A percentile compares a stretch with the other conserved stretches of the same genome.
These are phyloP conservation scores for Diddensiella santjacobensis DNA, from an alignment of 805 yeast species.

Conservation along the genomic window DNA sequence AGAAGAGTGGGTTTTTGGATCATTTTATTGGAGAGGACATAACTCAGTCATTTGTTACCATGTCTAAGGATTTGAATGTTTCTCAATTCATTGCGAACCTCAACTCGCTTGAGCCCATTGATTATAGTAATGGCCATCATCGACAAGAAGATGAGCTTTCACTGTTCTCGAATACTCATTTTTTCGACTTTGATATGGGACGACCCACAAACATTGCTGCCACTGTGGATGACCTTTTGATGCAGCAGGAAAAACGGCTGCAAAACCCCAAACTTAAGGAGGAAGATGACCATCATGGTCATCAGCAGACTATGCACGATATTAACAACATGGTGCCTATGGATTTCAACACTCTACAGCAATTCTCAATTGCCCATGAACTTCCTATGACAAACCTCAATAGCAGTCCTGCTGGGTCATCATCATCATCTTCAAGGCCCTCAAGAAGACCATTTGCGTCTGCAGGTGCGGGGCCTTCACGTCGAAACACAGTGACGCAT, in stretches of 20 bases:
- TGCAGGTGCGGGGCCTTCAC: slow-evolving; percentile 2
- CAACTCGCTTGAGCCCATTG: slow-evolving; percentile 32
- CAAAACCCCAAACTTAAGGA: slow-evolving; percentile 26
- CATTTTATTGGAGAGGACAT: too few relatives aligned
- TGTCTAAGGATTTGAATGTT: slow-evolving; percentile 28
- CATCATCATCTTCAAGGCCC: not conserved
- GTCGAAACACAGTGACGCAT: not conserved
- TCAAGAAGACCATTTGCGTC: not conserved
- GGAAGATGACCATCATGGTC: slow-evolving; percentile 1
- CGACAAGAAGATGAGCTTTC: slow-evolving; percentile 36
- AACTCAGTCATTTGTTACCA: not conserved
- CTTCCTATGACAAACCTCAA: slow-evolving; percentile 21
- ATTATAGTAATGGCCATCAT: slow-evolving; percentile 2
- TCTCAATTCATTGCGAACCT: slow-evolving; percentile 33
- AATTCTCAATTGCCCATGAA: slow-evolving; percentile 34
- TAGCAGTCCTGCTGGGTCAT: not conserved
- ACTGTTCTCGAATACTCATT: slow-evolving; percentile 41
- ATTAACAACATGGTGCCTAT: slow-evolving; percentile 15
- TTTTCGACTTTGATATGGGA: slow-evolving; percentile 44
- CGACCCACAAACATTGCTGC: slow-evolving; percentile 40
- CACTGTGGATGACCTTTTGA: slow-evolving; percentile 37
- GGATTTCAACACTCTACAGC: slow-evolving; percentile 30
- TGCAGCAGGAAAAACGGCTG: slow-evolving; percentile 38
- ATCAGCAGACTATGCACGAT: not conserved
- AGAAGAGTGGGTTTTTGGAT: too few relatives aligned